These are phyloP conservation scores for Rhodotorula mucilaginosa DNA, from an alignment of 1,284 basidiomycete species.

Conservation along the genomic window DNA sequence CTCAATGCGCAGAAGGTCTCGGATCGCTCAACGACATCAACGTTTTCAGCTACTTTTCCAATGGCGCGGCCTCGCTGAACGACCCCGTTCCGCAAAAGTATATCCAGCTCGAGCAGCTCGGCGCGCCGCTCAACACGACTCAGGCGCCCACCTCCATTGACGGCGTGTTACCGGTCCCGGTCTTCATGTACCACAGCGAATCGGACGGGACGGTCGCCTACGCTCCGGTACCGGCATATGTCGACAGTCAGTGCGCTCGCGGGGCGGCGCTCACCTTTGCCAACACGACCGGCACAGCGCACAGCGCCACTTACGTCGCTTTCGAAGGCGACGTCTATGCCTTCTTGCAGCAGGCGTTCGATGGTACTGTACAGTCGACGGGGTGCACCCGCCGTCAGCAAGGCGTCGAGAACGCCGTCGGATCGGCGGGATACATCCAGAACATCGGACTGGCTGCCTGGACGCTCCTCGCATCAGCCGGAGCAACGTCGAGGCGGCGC, in stretches of 20 bases:
- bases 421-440: background rate
- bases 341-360: conserved; percentile 9
- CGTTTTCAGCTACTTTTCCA: background rate
- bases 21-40: background rate
- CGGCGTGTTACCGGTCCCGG: background rate
- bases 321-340: conserved; percentile 7
- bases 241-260: conserved; percentile 1
- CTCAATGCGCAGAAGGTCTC: conserved; percentile 3
- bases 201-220: conserved; percentile 8
- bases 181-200: conserved; percentile 4
- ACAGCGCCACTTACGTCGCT: background rate
- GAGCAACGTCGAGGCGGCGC: background rate
- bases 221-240: conserved; percentile 2
- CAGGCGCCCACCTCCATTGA: background rate
- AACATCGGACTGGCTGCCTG: background rate
- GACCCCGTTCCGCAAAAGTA: background rate
- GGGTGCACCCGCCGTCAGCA: background rate
- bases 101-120: background rate
- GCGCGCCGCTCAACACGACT: background rate
- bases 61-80: background rate
- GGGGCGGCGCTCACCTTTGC: conserved; percentile 8
- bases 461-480: background rate
- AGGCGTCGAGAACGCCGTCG: background rate
- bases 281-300: background rate
- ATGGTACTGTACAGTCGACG: background rate